Conservation (phyloP, 2,329 filamentous ascomycete genomes). For the Epichloe bromicola region DNA sequence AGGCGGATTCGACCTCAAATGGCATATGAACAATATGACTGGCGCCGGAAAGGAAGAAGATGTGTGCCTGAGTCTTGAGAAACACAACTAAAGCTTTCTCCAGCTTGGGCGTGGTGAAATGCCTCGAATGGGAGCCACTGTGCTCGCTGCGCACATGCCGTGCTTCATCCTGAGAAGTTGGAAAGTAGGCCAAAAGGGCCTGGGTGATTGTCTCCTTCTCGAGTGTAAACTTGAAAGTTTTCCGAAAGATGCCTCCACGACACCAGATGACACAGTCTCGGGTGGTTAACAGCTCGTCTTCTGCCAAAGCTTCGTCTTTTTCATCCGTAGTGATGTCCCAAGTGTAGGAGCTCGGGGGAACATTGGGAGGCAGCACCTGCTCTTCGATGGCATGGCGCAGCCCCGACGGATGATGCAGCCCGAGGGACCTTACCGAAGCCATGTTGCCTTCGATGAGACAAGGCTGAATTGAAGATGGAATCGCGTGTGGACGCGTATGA, state of each 20-base stretch:
- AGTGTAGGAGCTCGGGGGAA: slow-evolving; percentile 52
- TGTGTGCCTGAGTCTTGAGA: slow-evolving; percentile 81
- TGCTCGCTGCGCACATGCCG: neutral
- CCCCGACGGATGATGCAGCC: slow-evolving; percentile 77
- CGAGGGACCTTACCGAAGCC: slow-evolving; percentile 83
- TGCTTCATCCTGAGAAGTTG: slow-evolving; percentile 32
- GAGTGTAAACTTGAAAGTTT: slow-evolving; percentile 72
- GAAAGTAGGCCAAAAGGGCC: slow-evolving; percentile 75
- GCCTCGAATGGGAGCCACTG: slow-evolving; percentile 4
- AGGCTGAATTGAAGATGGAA: neutral
- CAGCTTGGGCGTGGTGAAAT: slow-evolving; percentile 16
- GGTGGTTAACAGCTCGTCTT: slow-evolving; percentile 74
- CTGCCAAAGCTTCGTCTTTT: slow-evolving; percentile 29
- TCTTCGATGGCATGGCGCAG: slow-evolving; percentile 75
- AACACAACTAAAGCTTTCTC: slow-evolving; percentile 75
- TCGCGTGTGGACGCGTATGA: slow-evolving; percentile 2
- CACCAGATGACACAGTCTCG: slow-evolving; percentile 76
- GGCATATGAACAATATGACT: slow-evolving; percentile 86
- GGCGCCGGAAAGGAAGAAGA: slow-evolving; percentile 80
- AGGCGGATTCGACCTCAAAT: slow-evolving; percentile 83
- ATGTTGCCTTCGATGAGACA: slow-evolving; percentile 33
- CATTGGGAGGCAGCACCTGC: slow-evolving; percentile 56
- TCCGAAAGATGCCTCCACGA: slow-evolving; percentile 69
- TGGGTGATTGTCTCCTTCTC: slow-evolving; percentile 82
- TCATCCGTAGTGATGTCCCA: slow-evolving; percentile 53